Base-by-base conservation (phyloP, 1,284 basidiomycete species). In the Cystobasidiaceae sp. region DNA sequence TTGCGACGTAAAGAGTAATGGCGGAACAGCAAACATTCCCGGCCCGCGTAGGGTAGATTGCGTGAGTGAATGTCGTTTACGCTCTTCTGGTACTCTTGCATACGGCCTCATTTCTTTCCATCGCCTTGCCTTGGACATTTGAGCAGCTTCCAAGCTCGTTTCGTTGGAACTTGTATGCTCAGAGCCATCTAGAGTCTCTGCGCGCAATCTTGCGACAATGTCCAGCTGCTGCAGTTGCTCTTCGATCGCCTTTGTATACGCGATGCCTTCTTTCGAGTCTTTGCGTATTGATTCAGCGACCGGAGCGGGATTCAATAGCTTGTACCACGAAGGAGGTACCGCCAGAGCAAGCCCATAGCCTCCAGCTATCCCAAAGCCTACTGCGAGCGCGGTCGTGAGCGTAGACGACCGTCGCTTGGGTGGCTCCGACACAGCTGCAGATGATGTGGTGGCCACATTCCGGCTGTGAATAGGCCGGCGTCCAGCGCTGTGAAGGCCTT, bases 1-100 rank as follows among this genome's bases (percentile, higher is more conserved):
- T 65, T 80, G 80, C 72, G 81, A 83, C n/a, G 84, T 84, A 19
- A 91, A 82, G 5, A 90, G 82, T 1, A 94, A 72, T 1, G 91
- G 90, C 23, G 82, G 80, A 54, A 93, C 76, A 0, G 90, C 89
- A 4, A 96, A 81, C 77, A 85, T 88, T 7, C 89, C 89, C 0
- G 92, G 90, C 0, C 92, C 93, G 23, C 85, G 80, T 23, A 97
- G 81, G 1, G 90, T 83, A 9, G 91, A 93, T 0, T 87, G 87
- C 0, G 90, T 90, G 58, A 97, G 80, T 68, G 84, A 87, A 77
- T 97, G 61, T 45, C 52, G 39, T 51, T 64, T 64, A 51, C 41
- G 45, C 28, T 55, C 52, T 5, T 28, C 25, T 1, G 51, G 51
- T 32, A 64, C 32, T 17, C 49, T 64, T 6, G 61, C 41, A 41